Conservation (phyloP, 176 grass and related monocot species). For the Eremochloa ophiuroides region DNA sequence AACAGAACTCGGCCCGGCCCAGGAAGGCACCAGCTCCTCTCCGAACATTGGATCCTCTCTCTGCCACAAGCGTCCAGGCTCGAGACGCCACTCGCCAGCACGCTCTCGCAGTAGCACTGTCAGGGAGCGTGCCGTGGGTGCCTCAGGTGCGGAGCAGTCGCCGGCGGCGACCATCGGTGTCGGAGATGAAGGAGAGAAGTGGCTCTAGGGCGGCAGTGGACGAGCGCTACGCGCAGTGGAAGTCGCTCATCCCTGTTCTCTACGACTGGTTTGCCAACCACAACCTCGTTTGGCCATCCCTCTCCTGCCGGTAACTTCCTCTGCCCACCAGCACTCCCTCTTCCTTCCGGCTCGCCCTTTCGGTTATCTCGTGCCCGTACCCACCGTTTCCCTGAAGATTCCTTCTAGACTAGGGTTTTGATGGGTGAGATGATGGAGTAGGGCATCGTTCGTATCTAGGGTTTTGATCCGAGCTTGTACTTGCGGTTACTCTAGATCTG, state of each 20-base stretch:
- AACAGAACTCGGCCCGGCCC: too few species aligned
- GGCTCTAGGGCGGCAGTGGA: conserved; percentile 60
- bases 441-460: conserved; percentile 23
- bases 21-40: not conserved
- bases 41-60: not conserved
- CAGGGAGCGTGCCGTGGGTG: not conserved
- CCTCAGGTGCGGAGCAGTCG: not conserved
- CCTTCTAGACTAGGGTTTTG: conserved; percentile 27
- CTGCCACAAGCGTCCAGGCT: not conserved
- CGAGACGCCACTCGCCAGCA: conserved; percentile 5
- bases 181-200: conserved; percentile 54
- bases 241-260: conserved; percentile 79
- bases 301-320: conserved; percentile 68
- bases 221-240: conserved; percentile 81
- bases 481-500: conserved; percentile 16
- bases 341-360: not conserved
- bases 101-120: conserved; percentile 10
- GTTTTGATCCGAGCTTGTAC: conserved; percentile 31
- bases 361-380: not conserved
- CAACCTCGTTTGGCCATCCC: conserved; percentile 92
- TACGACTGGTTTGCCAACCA: conserved; percentile 97
- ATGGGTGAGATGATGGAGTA: too few species aligned
- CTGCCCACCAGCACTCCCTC: not conserved
- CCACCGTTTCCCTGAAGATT: conserved; percentile 3
- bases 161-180: not conserved